Evolutionary conservation across 2,329 filamentous ascomycete species (phyloP).

Genomic region (Beauveria varroae): DNA sequence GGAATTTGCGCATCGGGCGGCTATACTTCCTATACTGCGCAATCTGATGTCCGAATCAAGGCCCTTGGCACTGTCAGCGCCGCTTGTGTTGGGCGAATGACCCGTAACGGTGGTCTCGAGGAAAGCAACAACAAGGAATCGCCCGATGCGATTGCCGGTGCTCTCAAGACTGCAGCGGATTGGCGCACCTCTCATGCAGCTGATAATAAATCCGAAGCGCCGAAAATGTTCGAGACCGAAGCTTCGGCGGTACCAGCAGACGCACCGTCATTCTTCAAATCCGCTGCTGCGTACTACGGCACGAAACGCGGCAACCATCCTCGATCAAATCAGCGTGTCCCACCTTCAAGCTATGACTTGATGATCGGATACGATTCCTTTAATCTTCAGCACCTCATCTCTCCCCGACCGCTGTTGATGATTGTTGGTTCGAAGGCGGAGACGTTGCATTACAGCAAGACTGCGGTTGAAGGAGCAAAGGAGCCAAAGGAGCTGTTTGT

Average conservation of each 20-base stretch:
- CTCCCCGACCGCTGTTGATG: neutral
- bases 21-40: constrained; percentile 27
- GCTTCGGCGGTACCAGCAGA: constrained; percentile 1
- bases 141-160: neutral
- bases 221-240: neutral
- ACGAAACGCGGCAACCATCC: neutral
- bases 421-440: constrained; percentile 1
- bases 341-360: neutral
- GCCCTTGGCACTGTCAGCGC: constrained; percentile 25
- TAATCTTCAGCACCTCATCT: neutral
- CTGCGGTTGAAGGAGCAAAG: constrained; percentile 10
- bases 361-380: neutral
- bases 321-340: neutral
- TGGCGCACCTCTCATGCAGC: constrained; percentile 4
- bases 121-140: constrained; percentile 7
- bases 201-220: neutral
- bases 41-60: constrained; percentile 29
- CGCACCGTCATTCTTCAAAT: constrained; percentile 3
- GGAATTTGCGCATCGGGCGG: constrained; percentile 32
- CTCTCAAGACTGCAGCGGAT: constrained; percentile 8
- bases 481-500: constrained; percentile 16
- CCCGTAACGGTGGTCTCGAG: constrained; percentile 15
- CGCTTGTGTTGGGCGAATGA: constrained; percentile 23
- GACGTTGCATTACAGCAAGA: constrained; percentile 7
- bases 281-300: constrained; percentile 12